phyloP scores from a whole-genome alignment of 345 rosid genomes.

The Streptanthus diversifolius region DNA sequence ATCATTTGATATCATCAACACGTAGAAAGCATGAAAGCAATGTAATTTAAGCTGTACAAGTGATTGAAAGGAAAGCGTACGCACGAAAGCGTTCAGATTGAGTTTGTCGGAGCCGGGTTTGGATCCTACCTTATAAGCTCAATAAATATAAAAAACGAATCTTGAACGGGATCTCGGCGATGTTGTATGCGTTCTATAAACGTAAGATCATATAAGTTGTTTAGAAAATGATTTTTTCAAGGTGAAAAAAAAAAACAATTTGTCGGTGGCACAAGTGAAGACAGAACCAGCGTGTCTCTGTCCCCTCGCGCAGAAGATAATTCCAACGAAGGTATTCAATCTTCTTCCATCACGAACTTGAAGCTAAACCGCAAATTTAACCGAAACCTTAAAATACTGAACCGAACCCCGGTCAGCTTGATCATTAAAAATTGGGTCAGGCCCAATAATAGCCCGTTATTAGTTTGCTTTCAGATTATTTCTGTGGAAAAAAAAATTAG shows the following conservation, averaged over 20 bases:
- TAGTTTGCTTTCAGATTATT: too few relatives aligned
- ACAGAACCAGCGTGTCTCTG: constrained; percentile 18
- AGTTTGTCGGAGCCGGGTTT: constrained; percentile 1
- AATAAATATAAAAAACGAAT: neutral
- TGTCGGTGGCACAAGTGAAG: constrained; percentile 30
- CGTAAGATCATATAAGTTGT: neutral
- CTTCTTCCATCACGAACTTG: neutral
- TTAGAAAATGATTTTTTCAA: neutral
- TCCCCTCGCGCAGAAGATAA: constrained; percentile 2
- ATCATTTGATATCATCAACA: neutral
- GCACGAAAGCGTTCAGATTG: neutral
- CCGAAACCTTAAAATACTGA: neutral
- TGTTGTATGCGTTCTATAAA: constrained; percentile 12
- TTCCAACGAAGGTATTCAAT: neutral
- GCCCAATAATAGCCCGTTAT: neutral
- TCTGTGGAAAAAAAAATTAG: neutral
- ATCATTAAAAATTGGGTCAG: neutral
- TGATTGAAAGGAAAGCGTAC: constrained; percentile 4
- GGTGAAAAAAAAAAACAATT: neutral
- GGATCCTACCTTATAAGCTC: constrained; percentile 14
- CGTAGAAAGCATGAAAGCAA: neutral
- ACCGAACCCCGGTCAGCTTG: neutral
- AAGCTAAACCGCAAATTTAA: constrained; percentile 15
- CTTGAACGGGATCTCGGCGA: constrained; percentile 23
- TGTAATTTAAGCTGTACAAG: neutral